Evolutionary conservation across 2,329 filamentous ascomycete species (phyloP).

Genomic region (Pseudomassariella vexata): DNA sequence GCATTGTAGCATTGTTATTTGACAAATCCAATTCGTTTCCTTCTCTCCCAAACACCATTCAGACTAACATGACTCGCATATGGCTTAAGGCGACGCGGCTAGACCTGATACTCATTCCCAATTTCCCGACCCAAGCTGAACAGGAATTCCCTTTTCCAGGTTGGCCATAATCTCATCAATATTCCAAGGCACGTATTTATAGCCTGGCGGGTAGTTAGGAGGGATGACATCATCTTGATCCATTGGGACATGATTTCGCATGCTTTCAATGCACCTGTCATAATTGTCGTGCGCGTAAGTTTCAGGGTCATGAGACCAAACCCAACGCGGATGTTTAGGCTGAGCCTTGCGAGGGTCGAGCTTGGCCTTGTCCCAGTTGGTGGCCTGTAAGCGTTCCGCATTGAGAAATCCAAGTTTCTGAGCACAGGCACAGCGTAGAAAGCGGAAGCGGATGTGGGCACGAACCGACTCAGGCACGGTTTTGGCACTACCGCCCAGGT

Average conservation of each 20-base stretch:
- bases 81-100: no score
- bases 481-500: conserved; percentile 24
- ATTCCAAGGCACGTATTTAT: conserved; percentile 4
- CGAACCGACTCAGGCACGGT: conserved; percentile 25
- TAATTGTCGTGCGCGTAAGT: conserved; percentile 28
- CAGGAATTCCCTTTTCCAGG: neutral
- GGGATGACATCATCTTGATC: conserved; percentile 2
- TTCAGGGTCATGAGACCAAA: conserved; percentile 31
- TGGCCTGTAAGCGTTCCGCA: conserved; percentile 27
- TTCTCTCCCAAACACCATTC: no score
- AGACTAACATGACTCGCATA: no score
- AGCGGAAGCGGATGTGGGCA: conserved; percentile 29
- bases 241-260: no score
- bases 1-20: no score
- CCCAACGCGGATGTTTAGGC: conserved; percentile 28
- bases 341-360: conserved; percentile 26
- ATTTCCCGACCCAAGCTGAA: neutral
- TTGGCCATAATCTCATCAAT: conserved; percentile 3
- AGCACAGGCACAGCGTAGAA: conserved; percentile 25
- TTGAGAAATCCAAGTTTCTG: conserved; percentile 32
- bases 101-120: conserved; percentile 2
- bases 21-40: no score
- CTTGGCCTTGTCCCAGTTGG: conserved; percentile 25
- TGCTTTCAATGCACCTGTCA: conserved; percentile 21
- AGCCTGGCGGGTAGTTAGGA: conserved; percentile 3